Evolutionary conservation across 148 eudicot genomes (phyloP).

Genomic region (Nyssa sinensis): DNA sequence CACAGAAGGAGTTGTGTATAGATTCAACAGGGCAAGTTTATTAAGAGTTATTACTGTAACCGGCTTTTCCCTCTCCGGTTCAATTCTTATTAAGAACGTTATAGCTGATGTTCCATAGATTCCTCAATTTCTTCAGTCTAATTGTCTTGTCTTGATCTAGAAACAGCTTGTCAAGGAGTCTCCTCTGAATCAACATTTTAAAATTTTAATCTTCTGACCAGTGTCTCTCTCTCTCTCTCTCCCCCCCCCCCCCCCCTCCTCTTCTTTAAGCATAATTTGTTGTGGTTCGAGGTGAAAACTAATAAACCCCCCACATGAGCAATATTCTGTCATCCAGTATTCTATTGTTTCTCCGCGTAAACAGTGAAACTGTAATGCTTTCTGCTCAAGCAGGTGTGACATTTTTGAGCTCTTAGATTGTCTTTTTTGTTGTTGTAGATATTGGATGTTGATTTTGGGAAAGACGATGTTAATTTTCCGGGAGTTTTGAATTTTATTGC

Average conservation of each 20-base stretch:
- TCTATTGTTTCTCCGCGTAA: not conserved
- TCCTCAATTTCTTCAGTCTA: not conserved
- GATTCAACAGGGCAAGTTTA: not conserved
- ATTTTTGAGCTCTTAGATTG: not conserved
- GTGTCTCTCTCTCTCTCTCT: not conserved
- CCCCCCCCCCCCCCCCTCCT: not conserved
- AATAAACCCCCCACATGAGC: constrained; percentile 2
- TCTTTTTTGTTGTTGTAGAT: not conserved
- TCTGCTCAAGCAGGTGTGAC: not conserved
- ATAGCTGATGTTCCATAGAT: not conserved
- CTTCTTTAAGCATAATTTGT: not conserved
- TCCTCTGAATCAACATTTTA: not conserved
- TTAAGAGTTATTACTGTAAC: not conserved
- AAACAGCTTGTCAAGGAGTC: not conserved
- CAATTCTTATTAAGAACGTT: not conserved
- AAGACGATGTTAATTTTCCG: not conserved
- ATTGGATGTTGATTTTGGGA: not conserved
- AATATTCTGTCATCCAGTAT: not conserved
- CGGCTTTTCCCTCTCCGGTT: not conserved
- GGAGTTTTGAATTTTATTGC: not conserved
- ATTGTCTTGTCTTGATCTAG: not conserved
- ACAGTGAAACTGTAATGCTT: not conserved
- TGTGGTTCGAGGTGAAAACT: not conserved
- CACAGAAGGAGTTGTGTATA: not conserved
- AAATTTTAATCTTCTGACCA: not conserved